Base-by-base conservation (phyloP, 1,284 basidiomycete genomes). In the Inonotus obliquus region DNA sequence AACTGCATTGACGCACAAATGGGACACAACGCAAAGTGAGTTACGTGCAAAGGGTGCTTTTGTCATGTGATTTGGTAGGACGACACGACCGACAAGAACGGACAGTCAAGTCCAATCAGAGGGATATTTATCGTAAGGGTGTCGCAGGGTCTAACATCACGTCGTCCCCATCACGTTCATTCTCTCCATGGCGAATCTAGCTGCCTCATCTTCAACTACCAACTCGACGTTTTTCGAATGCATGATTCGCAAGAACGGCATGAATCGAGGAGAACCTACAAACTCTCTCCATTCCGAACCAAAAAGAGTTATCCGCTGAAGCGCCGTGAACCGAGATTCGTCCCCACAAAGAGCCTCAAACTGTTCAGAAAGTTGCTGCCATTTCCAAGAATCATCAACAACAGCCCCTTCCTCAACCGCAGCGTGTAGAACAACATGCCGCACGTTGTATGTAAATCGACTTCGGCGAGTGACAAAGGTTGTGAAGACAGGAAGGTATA, bases 401-500 rank as follows among this genome's bases (percentile, higher is more conserved):
- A 11, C 14, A n/a, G 14, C 17, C 11, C 32, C 57, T 17, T 57
- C 39, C 13, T 44, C 48, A 19, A 52, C 37, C 5, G 47, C 48
- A n/a, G 45, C 47, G 23, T 59, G 47, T 14, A 51, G 35, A 4
- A 17, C 55, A 7, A 57, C 44, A 47, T 47, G 55, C 9, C 29
- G 23, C n/a, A 57, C 19, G 17, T 23, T 27, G 32, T 48, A 47
- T 13, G 29, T 57, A 45, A 29, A 4, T n/a, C n/a, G 17, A n/a
- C 51, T 59, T 25, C 45, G 13, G 21, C 47, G 25, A 9, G 48
- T 48, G 10, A 48, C 25, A 11, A 5, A 39, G n/a, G 57, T 59
- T 6, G 45, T 59, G 57, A 59, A 59, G n/a, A 59, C 25, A 19
- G 57, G 57, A 41, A 48, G 52, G 47, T 39, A 52, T 14, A 59